Conservation (phyloP, 371 early-diverging fungal genomes). For the Actinomortierella wolfii region DNA sequence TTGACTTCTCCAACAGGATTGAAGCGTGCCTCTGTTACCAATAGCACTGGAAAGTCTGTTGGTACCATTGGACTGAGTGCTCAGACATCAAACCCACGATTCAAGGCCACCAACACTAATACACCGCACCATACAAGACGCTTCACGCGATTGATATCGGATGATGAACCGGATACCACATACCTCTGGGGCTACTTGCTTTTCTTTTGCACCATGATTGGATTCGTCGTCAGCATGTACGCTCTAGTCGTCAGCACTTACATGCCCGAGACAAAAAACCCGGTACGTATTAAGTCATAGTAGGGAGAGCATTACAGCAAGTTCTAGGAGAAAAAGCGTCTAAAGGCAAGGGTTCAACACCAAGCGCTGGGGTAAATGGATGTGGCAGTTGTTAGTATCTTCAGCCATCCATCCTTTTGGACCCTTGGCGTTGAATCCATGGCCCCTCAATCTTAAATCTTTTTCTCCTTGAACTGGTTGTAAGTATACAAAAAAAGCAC, state of each 20-base stretch:
- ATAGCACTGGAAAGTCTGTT: too few relatives aligned
- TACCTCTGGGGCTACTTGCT: conserved; percentile 74
- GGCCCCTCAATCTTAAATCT: too few relatives aligned
- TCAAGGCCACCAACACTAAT: conserved; percentile 37
- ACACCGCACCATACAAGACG: conserved; percentile 55
- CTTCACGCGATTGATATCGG: conserved; percentile 56
- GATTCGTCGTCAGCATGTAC: conserved; percentile 69
- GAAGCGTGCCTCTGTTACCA: conserved; percentile 3
- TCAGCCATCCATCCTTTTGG: too few relatives aligned
- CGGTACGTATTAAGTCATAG: conserved; percentile 40
- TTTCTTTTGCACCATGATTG: conserved; percentile 59
- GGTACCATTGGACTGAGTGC: too few relatives aligned
- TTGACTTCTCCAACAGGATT: conserved; percentile 19
- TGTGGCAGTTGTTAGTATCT: too few relatives aligned
- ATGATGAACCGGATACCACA: conserved; percentile 70
- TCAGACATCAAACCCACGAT: conserved; percentile 10
- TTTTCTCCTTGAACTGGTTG: too few relatives aligned
- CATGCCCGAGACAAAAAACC: conserved; percentile 70
- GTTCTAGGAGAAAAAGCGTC: not conserved
- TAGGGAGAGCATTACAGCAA: not conserved
- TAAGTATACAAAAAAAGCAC: too few relatives aligned
- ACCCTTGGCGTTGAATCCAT: too few relatives aligned
- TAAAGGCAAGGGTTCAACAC: too few relatives aligned
- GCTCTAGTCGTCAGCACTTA: conserved; percentile 73
- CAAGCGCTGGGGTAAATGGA: too few relatives aligned